Evolutionary conservation across 192 early-diverging fungal genomes (phyloP), one percentile per base, ranked within the genome.

Genomic region (Backusella sp.): DNA sequence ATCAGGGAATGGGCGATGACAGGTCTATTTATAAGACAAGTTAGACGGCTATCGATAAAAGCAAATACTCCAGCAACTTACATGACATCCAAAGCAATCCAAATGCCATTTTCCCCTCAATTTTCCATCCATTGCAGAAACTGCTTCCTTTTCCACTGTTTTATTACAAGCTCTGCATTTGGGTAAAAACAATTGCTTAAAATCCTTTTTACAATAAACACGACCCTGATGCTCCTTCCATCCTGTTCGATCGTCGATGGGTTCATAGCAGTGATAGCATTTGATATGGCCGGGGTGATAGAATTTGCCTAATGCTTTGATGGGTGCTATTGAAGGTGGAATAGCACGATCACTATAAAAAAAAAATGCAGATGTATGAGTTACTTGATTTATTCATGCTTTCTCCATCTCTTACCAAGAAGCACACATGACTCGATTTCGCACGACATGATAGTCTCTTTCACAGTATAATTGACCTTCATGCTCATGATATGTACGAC

Each of bases 141-240:
- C 88, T 3, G 89, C 91, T 73, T 94, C 90, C 62, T 88, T 91
- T 74, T 92, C 86, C 34, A 94, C 91, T 39, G 88, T 82, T 21
- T 85, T 46, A 19, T 76, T 66, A 77, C 93, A 94, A 32, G 80
- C 83, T 56, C 87, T 81, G 81, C 93, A 94, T 73, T 88, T 90
- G 6, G 92, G 91, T 72, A 91, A 83, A 70, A 90, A 89, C 7
- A 92, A 69, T 23, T 86, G 72, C n/a, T 83, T 84, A 79, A 89
- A 94, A 78, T 94, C 93, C 30, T 81, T 80, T 35, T 84, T 84
- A 77, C 93, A 94, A 77, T 89, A 94, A 0, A 92, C 87, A 14
- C 86, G 84, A 9, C 84, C 85, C 34, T 94, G 86, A 79, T 90
- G 89, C 49, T 81, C 80, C 26, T 77, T 77, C 23, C 68, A 49